Base-by-base conservation (phyloP, 1,284 basidiomycete genomes). In the Papiliotrema flavescens region DNA sequence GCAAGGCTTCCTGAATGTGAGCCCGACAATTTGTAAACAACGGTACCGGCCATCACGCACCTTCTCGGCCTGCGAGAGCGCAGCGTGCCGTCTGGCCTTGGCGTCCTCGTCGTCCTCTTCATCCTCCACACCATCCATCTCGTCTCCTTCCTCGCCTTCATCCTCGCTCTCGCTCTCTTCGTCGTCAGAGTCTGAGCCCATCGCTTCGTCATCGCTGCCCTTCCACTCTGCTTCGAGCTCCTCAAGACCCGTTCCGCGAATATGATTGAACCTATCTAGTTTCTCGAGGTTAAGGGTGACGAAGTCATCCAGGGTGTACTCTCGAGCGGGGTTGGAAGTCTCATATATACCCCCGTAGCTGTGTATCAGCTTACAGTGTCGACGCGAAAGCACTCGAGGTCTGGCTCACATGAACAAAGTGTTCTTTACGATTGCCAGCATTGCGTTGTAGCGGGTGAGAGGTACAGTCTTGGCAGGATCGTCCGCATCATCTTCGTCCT, bases 291-390 rank as follows among this genome's bases (percentile, higher is more conserved):
- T 82, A 17, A 93, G 75, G 0, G 82, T 79, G 69, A 90, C 81
- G 66, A 92, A 92, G 67, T 92, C 90, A 63, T 90, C 89, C 7
- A 92, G 77, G 0, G 90, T 93, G 65, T 89, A 92, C 72, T 94
- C 90, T 37, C 83, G 82, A 7, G 86, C 81, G 3, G 65, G 65
- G 22, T 59, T 60, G 0, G 88, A 85, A 11, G 83, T 81, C 72
- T 94, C 90, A 63, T 85, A 87, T 23, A 93, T 93, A 0, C 91
- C 91, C 1, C 90, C 90, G 64, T 92, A 93, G 51, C 89, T 91
- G 64, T 41, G 32, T 22, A 37, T 63, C 48, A 60, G 54, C 39
- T 20, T 17, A 22, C n/a, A 9, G 39, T 11, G 14, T 41, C 34
- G 14, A 23, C 3, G 45, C 3, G 45, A 55, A 26, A 24, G 23